Percentiles rank a stretch among this genome's conserved stretches.
Evolutionary conservation across 208 protist species (phyloP).

Genomic region (Leishmania gerbilli): DNA sequence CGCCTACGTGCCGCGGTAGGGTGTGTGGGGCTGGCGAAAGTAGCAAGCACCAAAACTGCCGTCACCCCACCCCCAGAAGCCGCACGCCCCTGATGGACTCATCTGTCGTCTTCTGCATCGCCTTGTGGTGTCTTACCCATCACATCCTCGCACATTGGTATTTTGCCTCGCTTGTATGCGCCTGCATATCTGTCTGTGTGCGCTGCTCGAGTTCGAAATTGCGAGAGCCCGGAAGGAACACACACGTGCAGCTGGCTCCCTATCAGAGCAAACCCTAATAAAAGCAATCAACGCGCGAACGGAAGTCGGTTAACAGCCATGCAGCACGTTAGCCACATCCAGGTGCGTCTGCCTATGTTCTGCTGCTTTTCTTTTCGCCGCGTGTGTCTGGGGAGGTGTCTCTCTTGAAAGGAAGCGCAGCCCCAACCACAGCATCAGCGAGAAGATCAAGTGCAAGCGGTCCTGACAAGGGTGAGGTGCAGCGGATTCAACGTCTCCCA

Average conservation of each 20-base stretch:
- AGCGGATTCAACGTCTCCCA: no score
- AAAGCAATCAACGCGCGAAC: no score
- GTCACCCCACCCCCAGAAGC: neutral
- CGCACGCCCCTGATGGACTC: neutral
- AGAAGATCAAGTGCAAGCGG: no score
- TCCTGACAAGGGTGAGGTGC: no score
- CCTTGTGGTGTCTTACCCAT: neutral
- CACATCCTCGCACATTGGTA: neutral
- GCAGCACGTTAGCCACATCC: no score
- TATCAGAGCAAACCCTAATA: no score
- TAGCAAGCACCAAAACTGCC: neutral
- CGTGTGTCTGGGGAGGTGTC: neutral
- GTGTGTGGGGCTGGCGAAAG: neutral
- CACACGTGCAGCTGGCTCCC: no score
- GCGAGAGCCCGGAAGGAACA: no score
- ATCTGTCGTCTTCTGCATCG: neutral
- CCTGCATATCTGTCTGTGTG: constrained; percentile 5
- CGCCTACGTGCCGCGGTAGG: neutral
- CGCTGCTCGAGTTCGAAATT: neutral
- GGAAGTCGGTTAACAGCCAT: no score
- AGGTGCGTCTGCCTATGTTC: neutral
- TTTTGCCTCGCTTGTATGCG: neutral
- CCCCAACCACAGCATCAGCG: no score
- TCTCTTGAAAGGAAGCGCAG: neutral
- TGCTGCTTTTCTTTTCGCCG: neutral